Evolutionary conservation across 2,329 filamentous ascomycete genomes (phyloP).

Genomic region (Dothistroma pini): DNA sequence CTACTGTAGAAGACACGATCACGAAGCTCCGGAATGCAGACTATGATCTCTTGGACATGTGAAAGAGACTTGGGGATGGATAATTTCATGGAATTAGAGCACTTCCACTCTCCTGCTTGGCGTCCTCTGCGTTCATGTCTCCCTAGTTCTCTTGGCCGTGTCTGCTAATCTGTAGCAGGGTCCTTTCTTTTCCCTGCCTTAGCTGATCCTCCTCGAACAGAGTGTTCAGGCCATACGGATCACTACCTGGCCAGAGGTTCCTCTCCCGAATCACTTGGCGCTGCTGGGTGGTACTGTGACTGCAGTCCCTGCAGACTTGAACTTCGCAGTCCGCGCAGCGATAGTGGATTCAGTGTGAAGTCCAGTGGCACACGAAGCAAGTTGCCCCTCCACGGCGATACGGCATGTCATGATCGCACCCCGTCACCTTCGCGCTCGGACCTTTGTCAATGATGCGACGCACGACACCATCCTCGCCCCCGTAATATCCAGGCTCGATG

Average conservation of each 20-base stretch:
- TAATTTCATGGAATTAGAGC: neutral
- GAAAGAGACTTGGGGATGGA: neutral
- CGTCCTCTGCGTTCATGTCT: neutral
- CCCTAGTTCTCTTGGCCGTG: neutral
- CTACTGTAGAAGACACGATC: neutral
- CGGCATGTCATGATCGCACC: neutral
- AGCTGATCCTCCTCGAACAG: neutral
- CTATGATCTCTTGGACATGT: neutral
- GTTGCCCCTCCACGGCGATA: neutral
- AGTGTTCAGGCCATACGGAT: neutral
- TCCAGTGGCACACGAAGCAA: neutral
- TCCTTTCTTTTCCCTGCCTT: neutral
- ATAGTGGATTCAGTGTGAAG: neutral
- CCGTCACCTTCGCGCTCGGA: neutral
- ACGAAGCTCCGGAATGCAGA: neutral
- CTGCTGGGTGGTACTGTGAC: neutral
- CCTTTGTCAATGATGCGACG: neutral
- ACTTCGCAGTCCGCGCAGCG: neutral
- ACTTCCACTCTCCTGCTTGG: neutral
- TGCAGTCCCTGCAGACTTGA: neutral
- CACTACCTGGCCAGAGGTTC: neutral
- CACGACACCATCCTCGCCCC: too few species aligned
- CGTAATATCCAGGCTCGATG: too few species aligned
- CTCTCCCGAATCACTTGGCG: neutral
- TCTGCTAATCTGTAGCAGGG: neutral